Percentiles rank a stretch among this genome's conserved stretches.
Conservation (phyloP, 2,329 filamentous ascomycete genomes). For the Fusarium sp. region DNA sequence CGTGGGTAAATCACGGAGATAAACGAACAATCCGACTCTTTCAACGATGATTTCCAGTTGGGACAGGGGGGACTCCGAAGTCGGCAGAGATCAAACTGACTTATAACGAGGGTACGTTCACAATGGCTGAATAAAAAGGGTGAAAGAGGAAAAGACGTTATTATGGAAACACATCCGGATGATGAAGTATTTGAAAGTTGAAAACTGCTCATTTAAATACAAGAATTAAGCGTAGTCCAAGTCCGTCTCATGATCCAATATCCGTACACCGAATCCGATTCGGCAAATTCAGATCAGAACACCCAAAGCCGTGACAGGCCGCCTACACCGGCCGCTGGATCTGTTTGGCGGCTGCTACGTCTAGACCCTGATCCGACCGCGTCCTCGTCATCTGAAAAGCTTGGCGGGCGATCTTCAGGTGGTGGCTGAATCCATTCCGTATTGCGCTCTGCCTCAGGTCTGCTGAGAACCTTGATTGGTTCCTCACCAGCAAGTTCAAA, state of each 20-base stretch:
- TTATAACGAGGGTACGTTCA: neutral
- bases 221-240: neutral
- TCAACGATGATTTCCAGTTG: neutral
- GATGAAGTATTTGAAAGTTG: neutral
- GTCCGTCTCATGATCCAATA: neutral
- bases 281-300: neutral
- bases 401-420: neutral
- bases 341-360: neutral
- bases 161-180: fast-evolving
- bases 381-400: neutral
- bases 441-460: neutral
- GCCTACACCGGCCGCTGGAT: neutral
- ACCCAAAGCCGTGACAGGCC: constrained; percentile 2
- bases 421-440: constrained; percentile 1
- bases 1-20: neutral
- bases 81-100: neutral
- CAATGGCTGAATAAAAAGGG: neutral
- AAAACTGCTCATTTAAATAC: neutral
- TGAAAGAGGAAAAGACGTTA: fast-evolving
- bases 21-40: neutral
- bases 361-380: neutral
- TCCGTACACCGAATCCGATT: neutral
- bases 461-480: neutral
- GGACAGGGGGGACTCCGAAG: neutral
- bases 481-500: neutral